These are phyloP conservation scores for Hevea brasiliensis DNA, from an alignment of 345 rosid species.

Conservation along the genomic window DNA sequence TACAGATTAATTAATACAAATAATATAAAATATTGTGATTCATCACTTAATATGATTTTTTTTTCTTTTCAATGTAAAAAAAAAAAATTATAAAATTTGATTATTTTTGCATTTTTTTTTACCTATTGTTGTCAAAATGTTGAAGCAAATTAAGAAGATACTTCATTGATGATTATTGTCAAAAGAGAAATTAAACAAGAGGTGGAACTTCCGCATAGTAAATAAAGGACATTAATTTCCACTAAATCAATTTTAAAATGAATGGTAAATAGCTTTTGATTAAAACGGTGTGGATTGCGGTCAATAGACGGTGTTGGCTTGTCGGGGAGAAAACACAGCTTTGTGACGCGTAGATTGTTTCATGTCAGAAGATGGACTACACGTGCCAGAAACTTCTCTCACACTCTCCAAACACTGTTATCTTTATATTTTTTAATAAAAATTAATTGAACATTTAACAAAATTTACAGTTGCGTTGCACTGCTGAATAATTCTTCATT, in stretches of 20 bases:
- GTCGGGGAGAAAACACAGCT: conserved; percentile 33
- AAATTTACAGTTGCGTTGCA: too few species aligned
- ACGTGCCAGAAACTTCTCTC: conserved; percentile 24
- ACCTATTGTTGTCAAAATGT: not conserved
- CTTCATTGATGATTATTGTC: not conserved
- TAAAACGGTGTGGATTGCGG: conserved; percentile 20
- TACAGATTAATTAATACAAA: too few species aligned
- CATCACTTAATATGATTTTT: too few species aligned
- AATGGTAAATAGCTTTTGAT: not conserved
- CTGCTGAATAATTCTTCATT: too few species aligned
- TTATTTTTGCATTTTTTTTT: not conserved
- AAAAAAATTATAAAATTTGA: too few species aligned
- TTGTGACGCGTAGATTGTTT: conserved; percentile 34
- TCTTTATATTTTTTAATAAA: too few species aligned
- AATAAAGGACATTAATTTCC: not conserved
- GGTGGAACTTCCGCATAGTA: not conserved
- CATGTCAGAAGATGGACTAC: not conserved
- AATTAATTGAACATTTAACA: too few species aligned
- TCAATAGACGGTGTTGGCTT: conserved; percentile 26
- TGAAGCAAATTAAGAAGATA: not conserved
- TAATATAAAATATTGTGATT: too few species aligned
- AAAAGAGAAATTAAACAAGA: too few species aligned
- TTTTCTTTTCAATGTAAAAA: too few species aligned
- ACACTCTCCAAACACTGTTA: conserved; percentile 25
- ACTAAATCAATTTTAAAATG: too few species aligned